Evolutionary conservation across 2,329 filamentous ascomycete genomes (phyloP).

Genomic region (Clathrospora elynae): DNA sequence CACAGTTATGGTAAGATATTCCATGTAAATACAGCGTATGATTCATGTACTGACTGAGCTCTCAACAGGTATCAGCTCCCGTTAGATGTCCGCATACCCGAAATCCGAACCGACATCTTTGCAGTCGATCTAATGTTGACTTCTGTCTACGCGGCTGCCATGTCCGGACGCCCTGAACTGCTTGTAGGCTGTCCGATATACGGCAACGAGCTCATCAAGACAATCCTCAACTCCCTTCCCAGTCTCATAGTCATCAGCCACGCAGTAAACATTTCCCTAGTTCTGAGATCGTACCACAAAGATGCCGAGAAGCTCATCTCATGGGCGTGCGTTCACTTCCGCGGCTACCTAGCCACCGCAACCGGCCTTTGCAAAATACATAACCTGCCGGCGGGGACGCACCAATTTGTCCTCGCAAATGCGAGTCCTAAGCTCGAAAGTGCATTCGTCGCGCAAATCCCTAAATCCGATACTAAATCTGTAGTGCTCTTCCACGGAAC

Average conservation of each 20-base stretch:
- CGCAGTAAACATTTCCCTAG: conserved; percentile 19
- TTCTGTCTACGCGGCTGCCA: conserved; percentile 35
- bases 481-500: conserved; percentile 44
- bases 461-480: conserved; percentile 15
- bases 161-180: conserved; percentile 24
- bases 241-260: conserved; percentile 26
- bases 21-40: too few relatives aligned
- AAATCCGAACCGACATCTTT: conserved; percentile 37
- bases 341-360: conserved; percentile 38
- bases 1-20: conserved; percentile 29
- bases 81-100: conserved; percentile 38
- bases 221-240: conserved; percentile 36
- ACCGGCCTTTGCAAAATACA: conserved; percentile 34
- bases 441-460: conserved; percentile 21
- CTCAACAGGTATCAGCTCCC: conserved; percentile 17
- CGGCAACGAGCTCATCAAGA: conserved; percentile 12
- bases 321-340: conserved; percentile 38
- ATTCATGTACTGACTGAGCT: too few relatives aligned
- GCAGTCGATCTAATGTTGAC: conserved; percentile 39
- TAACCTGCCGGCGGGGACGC: conserved; percentile 32
- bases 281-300: conserved; percentile 20
- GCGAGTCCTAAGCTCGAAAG: conserved; percentile 34
- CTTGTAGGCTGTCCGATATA: conserved; percentile 37
- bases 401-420: conserved; percentile 44
- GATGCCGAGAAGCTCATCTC: conserved; percentile 35